Evolutionary conservation across 2,329 filamentous ascomycete species (phyloP).

Genomic region (Emergomyces africanus): DNA sequence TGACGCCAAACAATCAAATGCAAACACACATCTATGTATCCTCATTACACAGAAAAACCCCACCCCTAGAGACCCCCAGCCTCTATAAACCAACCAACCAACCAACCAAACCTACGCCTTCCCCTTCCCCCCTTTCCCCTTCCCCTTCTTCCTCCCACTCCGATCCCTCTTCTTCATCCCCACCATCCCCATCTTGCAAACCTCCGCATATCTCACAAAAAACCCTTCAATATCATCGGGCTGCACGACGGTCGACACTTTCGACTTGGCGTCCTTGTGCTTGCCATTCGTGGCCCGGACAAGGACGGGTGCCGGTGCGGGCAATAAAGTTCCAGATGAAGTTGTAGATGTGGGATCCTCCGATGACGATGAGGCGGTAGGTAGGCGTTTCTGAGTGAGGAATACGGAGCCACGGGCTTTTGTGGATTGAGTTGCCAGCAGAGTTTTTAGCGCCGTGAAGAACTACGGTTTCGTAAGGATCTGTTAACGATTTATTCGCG

Average conservation of each 20-base stretch:
- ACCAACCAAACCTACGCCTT: slow-evolving; percentile 43
- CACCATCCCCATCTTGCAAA: slow-evolving; percentile 80
- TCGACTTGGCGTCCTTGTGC: slow-evolving; percentile 51
- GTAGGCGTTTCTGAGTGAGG: slow-evolving; percentile 32
- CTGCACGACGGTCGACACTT: slow-evolving; percentile 71
- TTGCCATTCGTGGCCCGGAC: slow-evolving; percentile 78
- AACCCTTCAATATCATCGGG: slow-evolving; percentile 66
- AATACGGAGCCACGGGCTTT: slow-evolving; percentile 31
- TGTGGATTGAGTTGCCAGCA: slow-evolving; percentile 28
- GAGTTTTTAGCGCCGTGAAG: slow-evolving; percentile 27
- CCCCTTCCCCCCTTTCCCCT: slow-evolving; percentile 55
- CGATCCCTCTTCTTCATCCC: slow-evolving; percentile 86
- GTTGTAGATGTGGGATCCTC: slow-evolving; percentile 37
- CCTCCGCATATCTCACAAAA: slow-evolving; percentile 73
- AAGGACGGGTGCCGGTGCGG: slow-evolving; percentile 55
- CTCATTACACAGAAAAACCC: neutral
- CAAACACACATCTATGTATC: neutral
- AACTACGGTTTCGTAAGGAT: slow-evolving; percentile 21
- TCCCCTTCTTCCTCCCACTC: slow-evolving; percentile 69
- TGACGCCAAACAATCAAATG: neutral
- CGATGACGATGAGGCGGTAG: slow-evolving; percentile 28
- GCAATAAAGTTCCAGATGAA: neutral
- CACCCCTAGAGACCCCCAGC: neutral
- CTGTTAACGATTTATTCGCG: neutral
- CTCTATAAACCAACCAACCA: neutral